A percentile compares a stretch with the other conserved stretches of the same genome.
These are phyloP conservation scores for Leccinum fuscescens DNA, from an alignment of 1,284 basidiomycete genomes.

Conservation along the genomic window DNA sequence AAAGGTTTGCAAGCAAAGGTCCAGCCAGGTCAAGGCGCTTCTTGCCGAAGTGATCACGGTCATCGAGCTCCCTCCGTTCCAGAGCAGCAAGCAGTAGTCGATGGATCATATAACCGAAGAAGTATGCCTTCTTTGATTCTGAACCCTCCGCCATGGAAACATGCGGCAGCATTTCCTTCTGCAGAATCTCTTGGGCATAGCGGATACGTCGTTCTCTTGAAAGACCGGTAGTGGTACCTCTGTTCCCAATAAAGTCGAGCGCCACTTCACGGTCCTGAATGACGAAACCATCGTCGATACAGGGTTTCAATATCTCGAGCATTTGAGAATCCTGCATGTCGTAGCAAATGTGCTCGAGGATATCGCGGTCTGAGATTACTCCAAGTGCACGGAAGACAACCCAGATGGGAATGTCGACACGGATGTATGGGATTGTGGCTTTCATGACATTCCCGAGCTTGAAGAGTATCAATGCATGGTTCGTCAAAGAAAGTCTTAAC, in stretches of 20 bases:
- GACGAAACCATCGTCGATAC: slow-evolving; percentile 98
- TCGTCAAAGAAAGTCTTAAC: neutral
- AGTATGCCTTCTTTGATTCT: slow-evolving; percentile 98
- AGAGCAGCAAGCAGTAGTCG: slow-evolving; percentile 90
- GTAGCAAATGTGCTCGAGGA: slow-evolving; percentile 98
- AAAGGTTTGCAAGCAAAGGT: slow-evolving; percentile 91
- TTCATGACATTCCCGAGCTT: slow-evolving; percentile 93
- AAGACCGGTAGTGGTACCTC: slow-evolving; percentile 93
- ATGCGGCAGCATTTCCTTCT: slow-evolving; percentile 99
- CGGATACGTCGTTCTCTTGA: slow-evolving; percentile 90
- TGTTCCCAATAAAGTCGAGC: slow-evolving; percentile 96
- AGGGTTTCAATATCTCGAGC: slow-evolving; percentile 98
- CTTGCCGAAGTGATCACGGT: slow-evolving; percentile 99
- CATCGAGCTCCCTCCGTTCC: slow-evolving; percentile 94
- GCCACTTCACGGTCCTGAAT: slow-evolving; percentile 97
- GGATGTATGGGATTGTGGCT: slow-evolving; percentile 97
- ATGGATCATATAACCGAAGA: slow-evolving; percentile 99
- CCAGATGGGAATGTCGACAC: slow-evolving; percentile 98
- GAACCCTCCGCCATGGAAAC: slow-evolving; percentile 95
- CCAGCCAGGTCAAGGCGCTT: slow-evolving; percentile 97
- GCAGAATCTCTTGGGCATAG: slow-evolving; percentile 96
- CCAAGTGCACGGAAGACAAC: slow-evolving; percentile 98
- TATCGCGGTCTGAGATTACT: slow-evolving; percentile 96
- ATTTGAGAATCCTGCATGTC: slow-evolving; percentile 95
- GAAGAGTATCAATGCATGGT: slow-evolving; percentile 5